Base-by-base conservation (phyloP, 345 rosid species). In the Nephelium lappaceum region DNA sequence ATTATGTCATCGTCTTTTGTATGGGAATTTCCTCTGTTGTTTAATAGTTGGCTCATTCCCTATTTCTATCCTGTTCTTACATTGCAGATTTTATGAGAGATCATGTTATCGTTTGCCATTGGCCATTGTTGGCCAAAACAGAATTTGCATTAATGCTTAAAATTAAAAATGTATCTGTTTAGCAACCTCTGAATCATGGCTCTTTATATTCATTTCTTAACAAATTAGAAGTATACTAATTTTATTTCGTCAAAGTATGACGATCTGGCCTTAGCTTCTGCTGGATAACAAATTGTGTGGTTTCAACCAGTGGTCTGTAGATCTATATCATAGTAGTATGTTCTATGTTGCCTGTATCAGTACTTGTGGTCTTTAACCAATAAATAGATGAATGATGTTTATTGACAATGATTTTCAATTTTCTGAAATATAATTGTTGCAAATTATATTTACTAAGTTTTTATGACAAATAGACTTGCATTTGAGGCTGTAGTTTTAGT, bases 401-500 rank as follows among this genome's bases (percentile, higher is more conserved):
- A 63, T 43, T 15, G 51, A 62, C 8, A 61, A 5, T 25, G 63
- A 66, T 9, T 8, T 63, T 63, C 49, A 12, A 61, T 47, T n/a
- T 42, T 41, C 67, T 24, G 60, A 60, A 24, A 24, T 2, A 24
- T 41, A 62, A 14, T 58, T 73, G 21, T 60, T 60, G 16, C 24
- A 73, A 41, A 7, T 23, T 41, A 41, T 25, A 47, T 23, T 14
- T 3, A n/a, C 11, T 43, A 43, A 43, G 31, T 10, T 62, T 47
- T 19, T 31, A 18, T 47, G 42, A 18, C 27, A 45, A 49, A 62
- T 47, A 24, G 49, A 27, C 39, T 49, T 63, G 23, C 42, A 49
- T 64, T 7, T 73, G 60, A 47, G 71, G 8, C 27, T 45, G 72
- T 27, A 15, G 65, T 76, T 77, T 72, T 79, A 71, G 70, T 76